phyloP scores from a whole-genome alignment of 352 stramenopile species.

The Globisporangium middletonii region DNA sequence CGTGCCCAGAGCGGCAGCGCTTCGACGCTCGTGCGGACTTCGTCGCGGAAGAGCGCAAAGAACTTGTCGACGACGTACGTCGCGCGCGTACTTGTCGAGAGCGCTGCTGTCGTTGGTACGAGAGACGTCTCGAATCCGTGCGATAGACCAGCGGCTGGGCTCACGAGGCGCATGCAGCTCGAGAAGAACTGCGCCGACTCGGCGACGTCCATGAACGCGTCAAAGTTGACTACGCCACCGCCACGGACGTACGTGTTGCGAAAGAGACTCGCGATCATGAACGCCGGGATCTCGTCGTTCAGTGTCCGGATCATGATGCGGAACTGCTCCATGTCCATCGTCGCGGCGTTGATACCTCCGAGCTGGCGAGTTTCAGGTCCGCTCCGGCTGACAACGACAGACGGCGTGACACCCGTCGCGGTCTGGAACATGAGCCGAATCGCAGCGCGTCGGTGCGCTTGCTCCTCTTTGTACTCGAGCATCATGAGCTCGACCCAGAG shows the following conservation, averaged over 20 bases:
- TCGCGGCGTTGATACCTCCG: slow-evolving; percentile 16
- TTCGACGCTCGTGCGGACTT: slow-evolving; percentile 31
- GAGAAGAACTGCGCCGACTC: slow-evolving; percentile 87
- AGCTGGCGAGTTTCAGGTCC: not conserved
- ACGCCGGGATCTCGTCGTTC: slow-evolving; percentile 68
- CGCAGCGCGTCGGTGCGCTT: slow-evolving; percentile 83
- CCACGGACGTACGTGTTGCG: slow-evolving; percentile 54
- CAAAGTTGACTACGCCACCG: slow-evolving; percentile 81
- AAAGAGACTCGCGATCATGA: slow-evolving; percentile 56
- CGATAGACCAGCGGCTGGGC: slow-evolving; percentile 34
- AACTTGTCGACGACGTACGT: slow-evolving; percentile 46
- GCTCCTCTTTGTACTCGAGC: slow-evolving; percentile 90
- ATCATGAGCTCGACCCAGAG: slow-evolving; percentile 86
- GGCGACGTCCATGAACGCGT: slow-evolving; percentile 83
- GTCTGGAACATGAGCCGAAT: slow-evolving; percentile 93
- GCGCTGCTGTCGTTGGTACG: slow-evolving; percentile 19
- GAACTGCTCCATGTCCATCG: slow-evolving; percentile 91
- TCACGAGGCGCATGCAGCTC: slow-evolving; percentile 74
- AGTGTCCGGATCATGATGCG: slow-evolving; percentile 79
- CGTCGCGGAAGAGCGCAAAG: slow-evolving; percentile 41
- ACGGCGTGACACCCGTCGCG: slow-evolving; percentile 21
- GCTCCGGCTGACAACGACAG: not conserved
- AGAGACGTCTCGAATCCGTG: slow-evolving; percentile 21
- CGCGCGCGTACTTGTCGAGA: slow-evolving; percentile 42
- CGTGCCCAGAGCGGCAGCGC: slow-evolving; percentile 50